These are phyloP conservation scores for Suillus bovinus DNA, from an alignment of 768 basidiomycete species.

Conservation along the genomic window DNA sequence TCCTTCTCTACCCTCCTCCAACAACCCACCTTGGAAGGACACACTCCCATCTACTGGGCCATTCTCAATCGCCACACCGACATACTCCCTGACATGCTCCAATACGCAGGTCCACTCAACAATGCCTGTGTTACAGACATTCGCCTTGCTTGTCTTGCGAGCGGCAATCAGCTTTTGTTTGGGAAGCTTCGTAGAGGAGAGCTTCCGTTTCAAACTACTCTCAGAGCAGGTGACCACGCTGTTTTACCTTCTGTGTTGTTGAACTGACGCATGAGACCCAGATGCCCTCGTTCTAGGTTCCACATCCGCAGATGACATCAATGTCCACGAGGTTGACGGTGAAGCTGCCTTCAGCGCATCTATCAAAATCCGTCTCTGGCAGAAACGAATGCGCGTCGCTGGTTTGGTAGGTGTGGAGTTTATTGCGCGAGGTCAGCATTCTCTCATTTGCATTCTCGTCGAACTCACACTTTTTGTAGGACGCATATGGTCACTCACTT, in stretches of 20 bases:
- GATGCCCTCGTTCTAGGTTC: slow-evolving; percentile 47
- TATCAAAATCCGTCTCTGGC: slow-evolving; percentile 41
- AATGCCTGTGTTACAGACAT: slow-evolving; percentile 55
- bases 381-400: slow-evolving; percentile 69
- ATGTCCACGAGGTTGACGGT: slow-evolving; percentile 49
- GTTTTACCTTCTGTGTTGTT: not conserved
- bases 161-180: slow-evolving; percentile 27
- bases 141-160: slow-evolving; percentile 58
- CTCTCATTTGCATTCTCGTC: not conserved
- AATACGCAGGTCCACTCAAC: slow-evolving; percentile 47
- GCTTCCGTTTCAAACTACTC: slow-evolving; percentile 17
- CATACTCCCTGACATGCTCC: slow-evolving; percentile 52
- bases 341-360: slow-evolving; percentile 54
- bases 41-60: slow-evolving; percentile 73
- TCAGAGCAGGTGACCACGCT: slow-evolving; percentile 13
- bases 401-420: slow-evolving; percentile 60
- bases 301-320: slow-evolving; percentile 55
- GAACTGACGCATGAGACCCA: slow-evolving; percentile 29
- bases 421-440: slow-evolving; percentile 50
- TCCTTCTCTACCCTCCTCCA: slow-evolving; percentile 55
- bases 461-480: slow-evolving; percentile 12
- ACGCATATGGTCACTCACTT: slow-evolving; percentile 29
- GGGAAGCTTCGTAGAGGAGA: slow-evolving; percentile 18
- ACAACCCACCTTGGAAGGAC: slow-evolving; percentile 61
- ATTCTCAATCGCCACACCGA: slow-evolving; percentile 52